These are phyloP conservation scores for Suhomyces terraborum DNA, from an alignment of 1,139 yeast species.

Conservation along the genomic window DNA sequence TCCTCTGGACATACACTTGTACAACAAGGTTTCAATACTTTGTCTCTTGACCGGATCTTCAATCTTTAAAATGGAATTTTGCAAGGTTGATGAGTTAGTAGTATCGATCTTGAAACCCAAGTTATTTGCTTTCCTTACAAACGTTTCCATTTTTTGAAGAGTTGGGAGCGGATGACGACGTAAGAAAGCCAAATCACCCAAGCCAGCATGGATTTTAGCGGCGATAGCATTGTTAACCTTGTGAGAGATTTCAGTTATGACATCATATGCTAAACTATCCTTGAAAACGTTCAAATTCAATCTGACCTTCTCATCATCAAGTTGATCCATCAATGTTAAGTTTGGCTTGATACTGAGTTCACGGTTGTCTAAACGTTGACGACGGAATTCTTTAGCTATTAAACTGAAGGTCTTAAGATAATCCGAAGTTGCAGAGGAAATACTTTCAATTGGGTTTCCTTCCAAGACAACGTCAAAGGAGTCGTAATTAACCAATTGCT, in stretches of 20 bases:
- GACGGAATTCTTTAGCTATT: conserved; percentile 71
- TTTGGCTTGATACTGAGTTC: conserved; percentile 53
- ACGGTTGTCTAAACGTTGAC: conserved; percentile 62
- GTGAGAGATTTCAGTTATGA: conserved; percentile 74
- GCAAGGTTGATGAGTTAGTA: conserved; percentile 69
- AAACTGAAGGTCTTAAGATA: conserved; percentile 65
- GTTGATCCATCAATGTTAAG: conserved; percentile 70
- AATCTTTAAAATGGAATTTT: conserved; percentile 67
- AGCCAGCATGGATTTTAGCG: conserved; percentile 68
- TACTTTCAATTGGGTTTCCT: conserved; percentile 29
- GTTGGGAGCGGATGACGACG: conserved; percentile 90
- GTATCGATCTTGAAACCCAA: conserved; percentile 75
- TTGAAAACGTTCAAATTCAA: conserved; percentile 75
- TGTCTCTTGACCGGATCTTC: conserved; percentile 65
- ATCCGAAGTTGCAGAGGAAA: conserved; percentile 64
- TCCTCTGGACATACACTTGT: conserved; percentile 83
- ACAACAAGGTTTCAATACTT: conserved; percentile 77
- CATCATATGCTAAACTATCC: conserved; percentile 55
- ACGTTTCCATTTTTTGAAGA: conserved; percentile 76
- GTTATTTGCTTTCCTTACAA: conserved; percentile 66
- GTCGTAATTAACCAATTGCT: conserved; percentile 52
- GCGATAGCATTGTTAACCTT: conserved; percentile 89
- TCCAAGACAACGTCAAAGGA: conserved; percentile 53
- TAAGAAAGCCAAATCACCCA: conserved; percentile 80
- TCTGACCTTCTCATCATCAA: conserved; percentile 82